Evolutionary conservation across 1,284 basidiomycete species (phyloP), one percentile per base, ranked within the genome.

Genomic region (Pterulicium gracile): DNA sequence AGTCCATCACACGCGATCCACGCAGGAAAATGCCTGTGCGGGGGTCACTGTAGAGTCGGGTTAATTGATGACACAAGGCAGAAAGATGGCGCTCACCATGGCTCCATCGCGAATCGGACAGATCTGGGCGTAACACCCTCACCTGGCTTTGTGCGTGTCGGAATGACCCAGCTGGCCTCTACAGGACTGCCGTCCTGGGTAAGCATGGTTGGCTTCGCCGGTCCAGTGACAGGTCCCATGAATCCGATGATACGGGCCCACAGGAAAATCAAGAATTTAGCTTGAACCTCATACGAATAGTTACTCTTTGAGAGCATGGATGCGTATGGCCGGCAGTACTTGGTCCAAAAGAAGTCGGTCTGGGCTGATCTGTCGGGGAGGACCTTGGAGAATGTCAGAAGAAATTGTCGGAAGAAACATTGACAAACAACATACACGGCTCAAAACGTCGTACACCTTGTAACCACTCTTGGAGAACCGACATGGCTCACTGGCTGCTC

Each of bases 171-270:
- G 44, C 60, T 62, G 18, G 60, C 43, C 48, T 61, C 60, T 12
- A 58, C 55, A 3, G 60, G 60, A 48, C 59, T 57, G n/a, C 59
- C 59, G 36, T 62, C 60, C 42, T 55, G 53, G 36, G 60, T 62
- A 58, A 62, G 58, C 43, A 58, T 46, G 4, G 57, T 56, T 5
- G 50, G 53, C 24, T 54, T 45, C 21, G 54, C 54, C 7, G 43
- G 18, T 13, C 42, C 42, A 17, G 55, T 52, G 4, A 49, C 43
- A 3, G 60, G 58, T 14, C 59, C 58, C 58, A 61, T 58, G 51
- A 61, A 54, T 21, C 52, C 54, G 19, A 60, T 44, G 13, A 61
- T 51, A 32, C 58, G 51, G n/a, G 57, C 54, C 41, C 58, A 58
- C 41, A 61, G 50, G 43, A 61, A 61, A 23, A 52, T 55, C 4